These are phyloP conservation scores for Saccharomycopsis amapae DNA, from an alignment of 805 yeast species.

Conservation along the genomic window DNA sequence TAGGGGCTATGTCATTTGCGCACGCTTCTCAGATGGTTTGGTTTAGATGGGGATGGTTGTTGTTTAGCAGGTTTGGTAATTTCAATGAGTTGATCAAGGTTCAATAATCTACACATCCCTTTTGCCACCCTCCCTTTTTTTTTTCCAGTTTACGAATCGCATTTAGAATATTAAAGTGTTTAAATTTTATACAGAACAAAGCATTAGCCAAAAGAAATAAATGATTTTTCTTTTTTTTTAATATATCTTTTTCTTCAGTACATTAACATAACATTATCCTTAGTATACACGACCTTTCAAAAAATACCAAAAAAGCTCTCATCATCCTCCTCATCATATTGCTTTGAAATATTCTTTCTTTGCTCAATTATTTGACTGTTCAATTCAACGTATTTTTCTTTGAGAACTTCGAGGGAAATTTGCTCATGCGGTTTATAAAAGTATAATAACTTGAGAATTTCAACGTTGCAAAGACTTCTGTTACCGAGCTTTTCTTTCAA, in stretches of 20 bases:
- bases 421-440: slow-evolving; percentile 8
- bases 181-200: too few species aligned
- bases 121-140: too few species aligned
- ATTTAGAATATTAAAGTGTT: not conserved
- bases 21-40: slow-evolving; percentile 91
- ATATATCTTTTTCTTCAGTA: too few species aligned
- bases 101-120: too few species aligned
- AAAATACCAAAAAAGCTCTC: not conserved
- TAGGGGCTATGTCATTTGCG: slow-evolving; percentile 72
- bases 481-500: not conserved
- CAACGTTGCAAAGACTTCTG: slow-evolving; percentile 5
- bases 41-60: slow-evolving; percentile 88
- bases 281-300: too few species aligned
- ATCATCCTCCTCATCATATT: slow-evolving; percentile 4
- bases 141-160: not conserved
- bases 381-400: slow-evolving; percentile 3
- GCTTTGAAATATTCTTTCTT: not conserved
- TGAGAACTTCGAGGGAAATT: not conserved
- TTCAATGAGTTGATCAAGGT: slow-evolving; percentile 54
- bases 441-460: slow-evolving; percentile 6
- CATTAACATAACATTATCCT: too few species aligned
- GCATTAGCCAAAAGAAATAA: too few species aligned
- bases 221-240: not conserved
- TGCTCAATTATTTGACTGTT: not conserved
- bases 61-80: slow-evolving; percentile 67